Evolutionary conservation across 208 protist species (phyloP), one percentile per base, ranked within the genome.

Genomic region (Strigomonas galati): DNA sequence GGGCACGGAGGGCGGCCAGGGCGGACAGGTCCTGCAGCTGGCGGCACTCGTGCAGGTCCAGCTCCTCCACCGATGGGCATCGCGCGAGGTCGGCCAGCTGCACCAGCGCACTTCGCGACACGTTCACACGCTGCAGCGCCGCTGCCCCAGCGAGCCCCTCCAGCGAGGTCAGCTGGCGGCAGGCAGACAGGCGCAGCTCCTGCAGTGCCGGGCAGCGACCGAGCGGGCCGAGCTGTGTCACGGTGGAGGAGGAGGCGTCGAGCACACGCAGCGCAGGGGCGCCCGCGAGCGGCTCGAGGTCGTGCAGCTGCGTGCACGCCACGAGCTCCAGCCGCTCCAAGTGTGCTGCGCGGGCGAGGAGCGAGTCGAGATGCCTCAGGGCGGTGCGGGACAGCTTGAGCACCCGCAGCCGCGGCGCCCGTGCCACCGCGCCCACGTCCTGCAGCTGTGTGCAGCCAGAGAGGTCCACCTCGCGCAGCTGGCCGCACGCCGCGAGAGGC

Each of bases 311-410:
- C 15, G 7, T 2, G 37, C 65, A 69, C 17, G 43, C 32, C 12
- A 24, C 14, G 19, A 62, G 24, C 30, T 62, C 26, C 4, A 69
- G 17, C 35, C 30, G 26, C 55, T 69, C 65, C 24, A 69, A 27
- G 9, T 37, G 32, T 5, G 3, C 1, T 1, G 37, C 1, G 63
- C 63, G 60, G 31, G 21, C 10, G 7, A 7, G 5, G 10, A 68
- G 53, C 4, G 5, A 35, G 24, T 35, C 19, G 35, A 68, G 17
- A 2, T 31, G 15, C 31, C 26, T 5, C 7, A 31, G 26, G n/a
- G 6, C 53, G 19, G 31, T 26, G 17, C 53, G 51, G n/a, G 32
- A 28, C 4, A 52, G 51, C n/a, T 26, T 26, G 5, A 68, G 26
- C 17, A 17, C 2, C 1, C 52, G 63, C 35, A 68, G 53, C 24